phyloP scores from a whole-genome alignment of 106 monocot genomes.

The Agapanthus africanus region DNA sequence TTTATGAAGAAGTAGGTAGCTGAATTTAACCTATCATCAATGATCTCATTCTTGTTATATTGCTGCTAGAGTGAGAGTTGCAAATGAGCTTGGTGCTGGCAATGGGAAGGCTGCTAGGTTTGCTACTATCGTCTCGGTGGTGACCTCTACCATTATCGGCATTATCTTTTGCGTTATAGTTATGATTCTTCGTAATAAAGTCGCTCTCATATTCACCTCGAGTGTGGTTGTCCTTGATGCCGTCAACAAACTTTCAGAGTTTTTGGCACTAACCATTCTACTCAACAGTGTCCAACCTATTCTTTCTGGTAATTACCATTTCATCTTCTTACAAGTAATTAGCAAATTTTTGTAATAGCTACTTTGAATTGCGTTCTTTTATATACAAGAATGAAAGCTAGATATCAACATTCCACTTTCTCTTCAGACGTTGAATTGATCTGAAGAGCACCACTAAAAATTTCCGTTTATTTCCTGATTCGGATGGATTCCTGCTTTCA shows the following conservation, averaged over 20 bases:
- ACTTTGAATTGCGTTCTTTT: no score
- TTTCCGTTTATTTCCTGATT: not conserved
- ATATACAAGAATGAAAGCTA: no score
- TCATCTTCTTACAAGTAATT: not conserved
- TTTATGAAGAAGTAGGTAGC: no score
- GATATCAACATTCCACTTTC: no score
- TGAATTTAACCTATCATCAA: no score
- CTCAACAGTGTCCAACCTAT: conserved; percentile 89
- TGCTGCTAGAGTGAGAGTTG: conserved; percentile 56
- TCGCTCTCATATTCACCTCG: conserved; percentile 62
- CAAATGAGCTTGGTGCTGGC: conserved; percentile 80
- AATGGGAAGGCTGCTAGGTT: conserved; percentile 69
- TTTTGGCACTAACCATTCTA: conserved; percentile 68
- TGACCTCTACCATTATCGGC: conserved; percentile 42
- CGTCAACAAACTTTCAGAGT: conserved; percentile 34
- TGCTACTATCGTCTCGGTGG: conserved; percentile 47
- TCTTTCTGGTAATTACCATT: conserved; percentile 49
- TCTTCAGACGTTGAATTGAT: no score
- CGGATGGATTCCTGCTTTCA: not conserved
- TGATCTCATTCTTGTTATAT: not conserved
- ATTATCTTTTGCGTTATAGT: conserved; percentile 50
- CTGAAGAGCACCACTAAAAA: not conserved
- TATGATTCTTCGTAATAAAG: conserved; percentile 40
- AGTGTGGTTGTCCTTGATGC: conserved; percentile 39
- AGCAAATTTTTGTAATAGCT: not conserved